These are phyloP conservation scores for Lactarius psammicola DNA, from an alignment of 768 basidiomycete species.

Conservation along the genomic window DNA sequence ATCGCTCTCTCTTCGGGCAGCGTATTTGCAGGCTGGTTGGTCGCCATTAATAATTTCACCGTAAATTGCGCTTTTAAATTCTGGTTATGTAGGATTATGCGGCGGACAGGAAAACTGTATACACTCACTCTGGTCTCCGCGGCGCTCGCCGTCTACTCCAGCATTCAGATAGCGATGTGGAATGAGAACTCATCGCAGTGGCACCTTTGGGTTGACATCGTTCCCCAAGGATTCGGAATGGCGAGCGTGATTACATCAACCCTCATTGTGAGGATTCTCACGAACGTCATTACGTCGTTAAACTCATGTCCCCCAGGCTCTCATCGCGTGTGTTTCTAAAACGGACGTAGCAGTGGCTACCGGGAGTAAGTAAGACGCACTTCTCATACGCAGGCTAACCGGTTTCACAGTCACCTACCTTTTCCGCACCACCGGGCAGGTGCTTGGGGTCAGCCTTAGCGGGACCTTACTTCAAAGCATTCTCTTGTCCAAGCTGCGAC, in stretches of 20 bases:
- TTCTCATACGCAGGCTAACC: slow-evolving; percentile 4
- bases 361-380: slow-evolving; percentile 62
- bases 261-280: slow-evolving; percentile 59
- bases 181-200: slow-evolving; percentile 54
- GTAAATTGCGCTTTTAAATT: slow-evolving; percentile 13
- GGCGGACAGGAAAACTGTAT: slow-evolving; percentile 83
- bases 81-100: slow-evolving; percentile 63
- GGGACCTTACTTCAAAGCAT: slow-evolving; percentile 83
- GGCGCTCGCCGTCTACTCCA: slow-evolving; percentile 57
- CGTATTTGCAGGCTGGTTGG: slow-evolving; percentile 82
- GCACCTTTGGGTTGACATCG: slow-evolving; percentile 74
- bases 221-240: slow-evolving; percentile 83
- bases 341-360: slow-evolving; percentile 87
- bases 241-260: slow-evolving; percentile 84
- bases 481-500: slow-evolving; percentile 64
- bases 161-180: slow-evolving; percentile 64
- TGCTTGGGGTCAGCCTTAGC: slow-evolving; percentile 87
- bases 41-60: slow-evolving; percentile 21
- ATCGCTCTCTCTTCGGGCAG: slow-evolving; percentile 82
- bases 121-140: slow-evolving; percentile 66
- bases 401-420: slow-evolving; percentile 75
- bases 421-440: slow-evolving; percentile 93
- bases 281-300: slow-evolving; percentile 7
- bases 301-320: slow-evolving; percentile 53
- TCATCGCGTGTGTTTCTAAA: slow-evolving; percentile 79